These are phyloP conservation scores for Talaromyces verruculosus DNA, from an alignment of 2,329 filamentous ascomycete genomes.

Conservation along the genomic window DNA sequence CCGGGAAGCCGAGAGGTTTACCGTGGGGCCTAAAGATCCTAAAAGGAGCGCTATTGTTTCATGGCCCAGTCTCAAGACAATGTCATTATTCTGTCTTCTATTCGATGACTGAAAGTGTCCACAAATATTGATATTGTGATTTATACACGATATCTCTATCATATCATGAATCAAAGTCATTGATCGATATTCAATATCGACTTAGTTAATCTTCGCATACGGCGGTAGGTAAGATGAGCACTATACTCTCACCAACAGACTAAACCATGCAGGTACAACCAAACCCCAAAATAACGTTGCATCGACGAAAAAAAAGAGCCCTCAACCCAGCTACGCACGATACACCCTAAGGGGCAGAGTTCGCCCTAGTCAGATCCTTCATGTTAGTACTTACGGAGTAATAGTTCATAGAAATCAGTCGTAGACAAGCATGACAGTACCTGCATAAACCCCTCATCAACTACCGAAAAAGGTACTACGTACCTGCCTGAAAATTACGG, in stretches of 20 bases:
- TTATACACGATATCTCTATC: not conserved
- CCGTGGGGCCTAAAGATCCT: not conserved
- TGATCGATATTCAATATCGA: not conserved
- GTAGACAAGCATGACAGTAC: not conserved
- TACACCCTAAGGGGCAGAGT: not conserved
- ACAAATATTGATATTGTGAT: not conserved
- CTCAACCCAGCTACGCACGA: not conserved
- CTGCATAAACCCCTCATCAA: not conserved
- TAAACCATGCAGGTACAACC: slow-evolving; percentile 1
- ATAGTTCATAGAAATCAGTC: too few species aligned
- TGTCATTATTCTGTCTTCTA: not conserved
- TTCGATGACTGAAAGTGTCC: not conserved
- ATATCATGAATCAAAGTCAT: not conserved
- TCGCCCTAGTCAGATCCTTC: not conserved
- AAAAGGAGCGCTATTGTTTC: slow-evolving; percentile 4
- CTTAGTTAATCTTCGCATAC: not conserved
- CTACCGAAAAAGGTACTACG: not conserved
- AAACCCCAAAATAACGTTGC: slow-evolving; percentile 5
- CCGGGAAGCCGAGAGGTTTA: not conserved
- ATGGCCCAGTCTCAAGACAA: not conserved
- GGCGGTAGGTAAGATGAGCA: too few species aligned
- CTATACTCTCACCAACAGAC: not conserved
- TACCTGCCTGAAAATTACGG: not conserved
- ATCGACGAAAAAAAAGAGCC: not conserved
- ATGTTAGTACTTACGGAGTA: not conserved